Evolutionary conservation across 1,139 yeast genomes (phyloP).

Genomic region (Taphrina flavorubra): DNA sequence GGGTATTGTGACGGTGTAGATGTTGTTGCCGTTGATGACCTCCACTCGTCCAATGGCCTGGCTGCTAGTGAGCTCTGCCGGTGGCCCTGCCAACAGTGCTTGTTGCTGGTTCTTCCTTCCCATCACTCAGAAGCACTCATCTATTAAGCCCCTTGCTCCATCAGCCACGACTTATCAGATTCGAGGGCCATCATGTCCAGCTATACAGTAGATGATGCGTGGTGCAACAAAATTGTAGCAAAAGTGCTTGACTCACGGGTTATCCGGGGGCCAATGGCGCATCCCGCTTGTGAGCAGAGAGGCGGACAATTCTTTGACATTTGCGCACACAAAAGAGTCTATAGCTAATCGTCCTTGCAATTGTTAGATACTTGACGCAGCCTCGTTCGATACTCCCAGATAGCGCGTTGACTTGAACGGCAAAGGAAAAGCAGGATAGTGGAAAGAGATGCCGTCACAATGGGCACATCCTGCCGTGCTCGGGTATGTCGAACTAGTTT

Average conservation of each 20-base stretch:
- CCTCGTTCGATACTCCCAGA: too few relatives aligned
- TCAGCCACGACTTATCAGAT: too few relatives aligned
- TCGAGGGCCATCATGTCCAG: too few relatives aligned
- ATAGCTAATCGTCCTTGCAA: too few relatives aligned
- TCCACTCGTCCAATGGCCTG: conserved; percentile 28
- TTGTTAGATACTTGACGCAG: too few relatives aligned
- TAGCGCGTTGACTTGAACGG: too few relatives aligned
- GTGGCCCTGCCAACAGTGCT: conserved; percentile 25
- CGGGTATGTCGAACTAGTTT: conserved; percentile 35
- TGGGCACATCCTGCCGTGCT: conserved; percentile 17
- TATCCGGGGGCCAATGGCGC: conserved; percentile 1
- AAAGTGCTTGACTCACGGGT: background rate
- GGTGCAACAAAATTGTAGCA: background rate
- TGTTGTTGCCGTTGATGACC: conserved; percentile 37
- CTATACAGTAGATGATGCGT: background rate
- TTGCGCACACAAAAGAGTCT: too few relatives aligned
- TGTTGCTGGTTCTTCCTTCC: conserved; percentile 38
- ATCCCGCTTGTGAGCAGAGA: background rate
- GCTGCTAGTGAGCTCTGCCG: conserved; percentile 1
- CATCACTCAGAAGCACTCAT: background rate
- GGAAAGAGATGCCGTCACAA: background rate
- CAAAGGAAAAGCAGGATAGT: too few relatives aligned
- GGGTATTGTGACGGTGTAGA: conserved; percentile 32
- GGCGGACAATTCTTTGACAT: too few relatives aligned
- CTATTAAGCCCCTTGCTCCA: too few relatives aligned